Conservation (phyloP, 495 filamentous ascomycete species). For the Xeromyces bisporus region DNA sequence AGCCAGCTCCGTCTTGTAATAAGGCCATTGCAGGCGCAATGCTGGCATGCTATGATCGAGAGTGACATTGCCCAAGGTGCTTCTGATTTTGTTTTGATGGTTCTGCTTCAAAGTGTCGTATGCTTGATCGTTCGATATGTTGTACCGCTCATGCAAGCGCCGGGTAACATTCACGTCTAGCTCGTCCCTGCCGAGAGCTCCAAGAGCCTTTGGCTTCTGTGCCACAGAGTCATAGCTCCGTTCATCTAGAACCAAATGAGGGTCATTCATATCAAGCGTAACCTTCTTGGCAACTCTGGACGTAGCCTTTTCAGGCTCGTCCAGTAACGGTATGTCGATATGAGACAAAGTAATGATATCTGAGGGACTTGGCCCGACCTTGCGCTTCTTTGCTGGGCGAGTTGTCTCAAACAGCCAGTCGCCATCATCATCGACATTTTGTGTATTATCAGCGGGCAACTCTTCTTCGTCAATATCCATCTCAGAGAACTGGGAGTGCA, state of each 20-base stretch:
- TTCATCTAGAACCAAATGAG: constrained; percentile 64
- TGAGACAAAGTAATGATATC: constrained; percentile 29
- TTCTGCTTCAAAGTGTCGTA: constrained; percentile 95
- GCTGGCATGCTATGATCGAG: constrained; percentile 89
- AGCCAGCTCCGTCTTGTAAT: constrained; percentile 69
- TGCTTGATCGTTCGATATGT: constrained; percentile 87
- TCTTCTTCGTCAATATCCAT: constrained; percentile 15
- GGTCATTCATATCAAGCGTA: constrained; percentile 79
- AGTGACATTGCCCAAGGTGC: constrained; percentile 65
- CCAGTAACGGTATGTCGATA: constrained; percentile 34
- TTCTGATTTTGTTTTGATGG: constrained; percentile 85
- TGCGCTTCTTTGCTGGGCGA: constrained; percentile 33
- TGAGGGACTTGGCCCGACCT: constrained; percentile 20
- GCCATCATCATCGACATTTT: constrained; percentile 31
- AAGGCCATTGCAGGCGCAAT: constrained; percentile 78
- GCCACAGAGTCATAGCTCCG: constrained; percentile 32
- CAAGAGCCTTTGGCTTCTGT: constrained; percentile 21
- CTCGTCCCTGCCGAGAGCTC: constrained; percentile 18
- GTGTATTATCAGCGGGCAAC: constrained; percentile 3
- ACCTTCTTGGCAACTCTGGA: constrained; percentile 55
- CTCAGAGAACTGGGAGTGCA: constrained; percentile 27
- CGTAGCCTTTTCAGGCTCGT: constrained; percentile 45
- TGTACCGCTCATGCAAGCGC: constrained; percentile 60
- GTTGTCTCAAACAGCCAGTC: constrained; percentile 32
- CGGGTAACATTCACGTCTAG: constrained; percentile 23